Evolutionary conservation across 2,329 filamentous ascomycete species (phyloP).

Genomic region (Tolypocladium capitatum): DNA sequence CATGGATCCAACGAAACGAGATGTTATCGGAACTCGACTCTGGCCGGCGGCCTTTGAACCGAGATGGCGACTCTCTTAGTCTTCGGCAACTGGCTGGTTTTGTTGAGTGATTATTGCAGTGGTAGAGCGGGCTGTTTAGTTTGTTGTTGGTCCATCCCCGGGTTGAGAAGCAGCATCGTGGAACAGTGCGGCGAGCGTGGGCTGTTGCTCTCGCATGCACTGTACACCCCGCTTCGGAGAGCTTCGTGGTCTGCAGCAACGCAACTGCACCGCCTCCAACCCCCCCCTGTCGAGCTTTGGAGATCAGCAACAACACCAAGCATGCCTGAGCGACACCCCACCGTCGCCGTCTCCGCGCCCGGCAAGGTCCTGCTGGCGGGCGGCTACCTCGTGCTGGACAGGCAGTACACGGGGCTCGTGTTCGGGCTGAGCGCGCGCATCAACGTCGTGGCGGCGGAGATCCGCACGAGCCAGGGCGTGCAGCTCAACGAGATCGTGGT

Average conservation of each 20-base stretch:
- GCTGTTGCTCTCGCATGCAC: background rate
- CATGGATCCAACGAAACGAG: slow-evolving; percentile 2
- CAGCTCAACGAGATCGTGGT: slow-evolving; percentile 65
- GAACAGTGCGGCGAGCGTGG: background rate
- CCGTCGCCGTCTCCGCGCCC: slow-evolving; percentile 67
- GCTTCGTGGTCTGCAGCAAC: background rate
- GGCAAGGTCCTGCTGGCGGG: slow-evolving; percentile 93
- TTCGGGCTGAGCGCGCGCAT: slow-evolving; percentile 56
- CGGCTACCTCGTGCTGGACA: slow-evolving; percentile 88
- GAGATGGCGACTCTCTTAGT: no score
- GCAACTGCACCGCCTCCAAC: background rate
- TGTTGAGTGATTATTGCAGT: no score
- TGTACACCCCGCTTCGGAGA: background rate
- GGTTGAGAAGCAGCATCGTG: no score
- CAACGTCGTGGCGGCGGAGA: slow-evolving; percentile 46
- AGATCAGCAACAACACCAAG: background rate
- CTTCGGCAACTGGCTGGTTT: no score
- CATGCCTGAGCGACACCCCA: slow-evolving; percentile 14
- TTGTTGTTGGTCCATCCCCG: no score
- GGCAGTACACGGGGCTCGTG: slow-evolving; percentile 65
- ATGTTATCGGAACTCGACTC: no score
- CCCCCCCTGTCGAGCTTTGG: background rate
- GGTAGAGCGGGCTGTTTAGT: no score
- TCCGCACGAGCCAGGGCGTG: slow-evolving; percentile 48
- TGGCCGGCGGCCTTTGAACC: no score